These are phyloP conservation scores for Phaseolus lunatus DNA, from an alignment of 306 rosid genomes.

Conservation along the genomic window DNA sequence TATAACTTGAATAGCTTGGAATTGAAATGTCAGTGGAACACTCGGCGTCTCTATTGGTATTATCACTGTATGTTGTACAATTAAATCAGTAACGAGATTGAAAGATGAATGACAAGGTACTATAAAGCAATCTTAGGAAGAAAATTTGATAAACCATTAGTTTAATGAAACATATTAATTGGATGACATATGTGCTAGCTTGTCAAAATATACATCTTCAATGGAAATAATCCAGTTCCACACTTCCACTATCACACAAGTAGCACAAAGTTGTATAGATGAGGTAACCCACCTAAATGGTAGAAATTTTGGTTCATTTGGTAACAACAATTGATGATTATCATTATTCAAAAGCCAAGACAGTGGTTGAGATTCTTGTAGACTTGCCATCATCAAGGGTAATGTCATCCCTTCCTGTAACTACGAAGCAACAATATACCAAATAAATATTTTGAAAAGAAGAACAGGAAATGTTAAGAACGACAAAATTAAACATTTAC, in stretches of 20 bases:
- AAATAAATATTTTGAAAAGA: constrained; percentile 34
- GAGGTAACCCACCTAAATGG: constrained; percentile 61
- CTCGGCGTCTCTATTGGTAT: constrained; percentile 59
- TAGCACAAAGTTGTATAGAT: neutral
- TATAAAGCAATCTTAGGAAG: neutral
- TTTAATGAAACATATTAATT: constrained; percentile 1
- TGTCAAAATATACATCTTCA: neutral
- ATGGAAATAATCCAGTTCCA: neutral
- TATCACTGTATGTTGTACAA: constrained; percentile 45
- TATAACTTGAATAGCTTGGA: constrained; percentile 61
- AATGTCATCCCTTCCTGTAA: constrained; percentile 66
- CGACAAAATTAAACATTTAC: constrained; percentile 8
- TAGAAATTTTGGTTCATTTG: constrained; percentile 58
- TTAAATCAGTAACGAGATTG: constrained; percentile 18
- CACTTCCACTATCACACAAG: neutral
- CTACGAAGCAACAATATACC: constrained; percentile 45
- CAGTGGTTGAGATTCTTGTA: constrained; percentile 69
- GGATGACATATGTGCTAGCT: neutral
- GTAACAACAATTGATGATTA: constrained; percentile 57
- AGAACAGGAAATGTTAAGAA: neutral
- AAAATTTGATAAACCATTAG: constrained; percentile 27
- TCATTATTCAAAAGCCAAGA: constrained; percentile 69
- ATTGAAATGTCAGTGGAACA: constrained; percentile 59
- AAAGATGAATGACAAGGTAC: constrained; percentile 14
- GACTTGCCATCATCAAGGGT: constrained; percentile 61